phyloP scores from a whole-genome alignment of 2,329 filamentous ascomycete species.

The Tolypocladium tundrense region DNA sequence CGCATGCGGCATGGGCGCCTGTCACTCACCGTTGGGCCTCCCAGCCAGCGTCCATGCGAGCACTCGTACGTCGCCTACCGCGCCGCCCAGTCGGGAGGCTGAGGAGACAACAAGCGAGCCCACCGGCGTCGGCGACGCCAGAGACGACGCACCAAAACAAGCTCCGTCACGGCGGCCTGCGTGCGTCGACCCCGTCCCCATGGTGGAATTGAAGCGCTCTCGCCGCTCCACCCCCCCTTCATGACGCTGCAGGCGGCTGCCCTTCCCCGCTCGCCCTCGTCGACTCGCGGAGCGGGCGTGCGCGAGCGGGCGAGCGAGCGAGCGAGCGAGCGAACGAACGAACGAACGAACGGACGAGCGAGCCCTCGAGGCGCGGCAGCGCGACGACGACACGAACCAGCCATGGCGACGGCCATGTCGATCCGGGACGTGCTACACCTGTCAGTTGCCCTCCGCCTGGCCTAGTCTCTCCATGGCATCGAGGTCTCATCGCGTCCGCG shows the following conservation, averaged over 20 bases:
- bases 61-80: background rate
- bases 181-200: background rate
- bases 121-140: background rate
- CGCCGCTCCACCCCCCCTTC: background rate
- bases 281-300: background rate
- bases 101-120: background rate
- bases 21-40: background rate
- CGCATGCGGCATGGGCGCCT: background rate
- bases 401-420: background rate
- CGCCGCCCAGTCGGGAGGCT: background rate
- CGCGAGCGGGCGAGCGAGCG: background rate
- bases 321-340: background rate
- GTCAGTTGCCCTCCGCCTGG: background rate
- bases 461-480: background rate
- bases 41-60: background rate
- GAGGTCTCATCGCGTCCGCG: constrained; percentile 8
- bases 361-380: background rate
- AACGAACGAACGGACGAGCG: background rate
- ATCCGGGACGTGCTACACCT: background rate
- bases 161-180: background rate
- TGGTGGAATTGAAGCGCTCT: background rate
- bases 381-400: background rate
- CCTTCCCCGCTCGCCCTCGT: background rate
- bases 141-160: background rate
- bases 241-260: background rate